Evolutionary conservation across 176 grass and related monocot species (phyloP), one percentile per base, ranked within the genome.

Genomic region (Panicum miliaceum): DNA sequence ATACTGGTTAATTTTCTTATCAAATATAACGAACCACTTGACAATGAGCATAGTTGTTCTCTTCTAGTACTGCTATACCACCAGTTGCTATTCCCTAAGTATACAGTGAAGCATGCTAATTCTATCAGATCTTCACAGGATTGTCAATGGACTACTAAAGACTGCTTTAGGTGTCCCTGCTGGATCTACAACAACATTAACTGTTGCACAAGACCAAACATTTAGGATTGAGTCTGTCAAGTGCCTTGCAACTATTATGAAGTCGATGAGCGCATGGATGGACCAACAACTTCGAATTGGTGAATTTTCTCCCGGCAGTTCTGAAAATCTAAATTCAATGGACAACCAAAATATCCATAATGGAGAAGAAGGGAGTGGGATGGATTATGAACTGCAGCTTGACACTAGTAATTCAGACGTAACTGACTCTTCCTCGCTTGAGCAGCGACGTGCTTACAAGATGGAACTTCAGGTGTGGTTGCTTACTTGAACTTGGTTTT

Each of bases 91-190:
- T 34, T 85, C 35, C 34, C 64, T 89, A 81, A 76, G 68, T 83
- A 83, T 25, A 65, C 65, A 70, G 77, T 90, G 64, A 91, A 87
- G 11, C 81, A 83, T 89, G 90, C 48, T 89, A 84, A 87, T 92
- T 76, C 68, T 38, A 71, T 80, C 64, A 62, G 64, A 82, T 88
- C 25, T 85, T 85, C 26, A 61, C 89, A 99, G 96, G 93, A 93
- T 94, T 87, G 89, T 99, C 35, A 96, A 99, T 84, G 96, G 96
- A 48, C 86, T 99, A 57, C 69, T 98, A 46, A 98, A 98, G 79
- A 98, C 96, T 81, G 87, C 93, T 81, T 75, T 99, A 84, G 96
- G 96, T 77, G 91, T 96, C 64, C 91, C 96, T 78, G 64, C 90
- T 77, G 93, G 96, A 87, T 92, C 93, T 58, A 87, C 85, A 66